Evolutionary conservation across 305 asterid genomes (phyloP).

Genomic region (Fraxinus dipetala): DNA sequence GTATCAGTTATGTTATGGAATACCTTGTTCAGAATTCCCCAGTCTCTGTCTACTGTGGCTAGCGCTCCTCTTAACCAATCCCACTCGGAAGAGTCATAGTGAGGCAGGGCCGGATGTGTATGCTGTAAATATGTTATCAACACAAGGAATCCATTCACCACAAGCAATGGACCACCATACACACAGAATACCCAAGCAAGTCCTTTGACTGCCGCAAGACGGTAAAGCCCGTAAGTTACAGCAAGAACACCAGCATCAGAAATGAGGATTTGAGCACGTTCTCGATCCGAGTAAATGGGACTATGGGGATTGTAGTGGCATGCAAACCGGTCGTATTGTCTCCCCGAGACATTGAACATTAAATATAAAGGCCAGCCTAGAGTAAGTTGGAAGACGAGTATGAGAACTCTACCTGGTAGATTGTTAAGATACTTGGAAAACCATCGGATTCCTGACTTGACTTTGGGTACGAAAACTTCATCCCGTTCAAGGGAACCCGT

Average conservation of each 20-base stretch:
- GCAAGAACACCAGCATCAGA: conserved; percentile 37
- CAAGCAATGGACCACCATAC: conserved; percentile 36
- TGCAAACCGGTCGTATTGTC: conserved; percentile 39
- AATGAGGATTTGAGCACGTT: conserved; percentile 34
- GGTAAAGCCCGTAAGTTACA: conserved; percentile 27
- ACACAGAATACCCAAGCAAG: conserved; percentile 36
- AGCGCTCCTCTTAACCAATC: conserved; percentile 49
- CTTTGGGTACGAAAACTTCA: conserved; percentile 42
- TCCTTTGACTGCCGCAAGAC: conserved; percentile 39
- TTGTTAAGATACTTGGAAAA: conserved; percentile 33
- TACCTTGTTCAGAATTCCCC: conserved; percentile 43
- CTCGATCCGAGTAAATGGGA: conserved; percentile 42
- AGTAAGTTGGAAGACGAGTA: conserved; percentile 30
- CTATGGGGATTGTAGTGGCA: conserved; percentile 39
- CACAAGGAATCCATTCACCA: conserved; percentile 44
- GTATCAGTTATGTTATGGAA: conserved; percentile 45
- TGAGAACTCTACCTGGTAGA: conserved; percentile 35
- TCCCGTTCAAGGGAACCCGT: conserved; percentile 44
- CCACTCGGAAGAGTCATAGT: conserved; percentile 46
- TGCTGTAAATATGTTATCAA: conserved; percentile 48
- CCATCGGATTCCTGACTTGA: conserved; percentile 27
- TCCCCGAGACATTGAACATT: conserved; percentile 38
- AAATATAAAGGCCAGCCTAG: conserved; percentile 50
- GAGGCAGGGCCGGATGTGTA: conserved; percentile 46
- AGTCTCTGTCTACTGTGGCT: conserved; percentile 44